phyloP scores from a whole-genome alignment of 179 eudicot genomes.

The Silene noctiflora region DNA sequence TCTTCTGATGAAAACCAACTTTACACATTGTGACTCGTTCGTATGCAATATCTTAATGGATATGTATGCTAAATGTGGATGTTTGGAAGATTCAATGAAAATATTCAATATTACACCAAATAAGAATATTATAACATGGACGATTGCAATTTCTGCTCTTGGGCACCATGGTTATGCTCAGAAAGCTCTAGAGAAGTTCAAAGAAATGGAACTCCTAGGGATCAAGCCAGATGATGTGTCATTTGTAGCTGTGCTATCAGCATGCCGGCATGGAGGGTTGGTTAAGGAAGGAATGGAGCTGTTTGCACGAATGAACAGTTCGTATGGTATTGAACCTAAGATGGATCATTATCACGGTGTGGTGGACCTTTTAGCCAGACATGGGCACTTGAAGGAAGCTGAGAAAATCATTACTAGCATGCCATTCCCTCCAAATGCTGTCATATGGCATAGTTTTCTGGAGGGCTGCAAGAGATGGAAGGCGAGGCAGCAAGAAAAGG shows the following conservation, averaged over 20 bases:
- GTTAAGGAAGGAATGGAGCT: constrained; percentile 61
- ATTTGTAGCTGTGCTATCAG: constrained; percentile 59
- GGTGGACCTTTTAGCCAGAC: constrained; percentile 59
- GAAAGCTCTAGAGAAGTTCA: constrained; percentile 53
- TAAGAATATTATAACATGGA: constrained; percentile 65
- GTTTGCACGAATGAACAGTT: constrained; percentile 46
- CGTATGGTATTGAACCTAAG: constrained; percentile 51
- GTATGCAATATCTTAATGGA: constrained; percentile 56
- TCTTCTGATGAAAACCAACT: constrained; percentile 46
- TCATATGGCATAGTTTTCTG: constrained; percentile 68
- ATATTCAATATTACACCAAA: constrained; percentile 41
- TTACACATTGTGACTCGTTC: constrained; percentile 46
- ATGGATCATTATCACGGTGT: constrained; percentile 64
- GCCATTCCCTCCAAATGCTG: constrained; percentile 65
- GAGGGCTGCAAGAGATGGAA: constrained; percentile 48
- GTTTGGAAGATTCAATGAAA: constrained; percentile 45
- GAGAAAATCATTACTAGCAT: constrained; percentile 51
- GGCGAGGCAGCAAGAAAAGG: not conserved
- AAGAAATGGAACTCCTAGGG: constrained; percentile 54
- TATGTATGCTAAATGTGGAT: constrained; percentile 83
- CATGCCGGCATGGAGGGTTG: constrained; percentile 69
- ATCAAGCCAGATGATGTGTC: constrained; percentile 53
- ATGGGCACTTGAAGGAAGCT: constrained; percentile 63
- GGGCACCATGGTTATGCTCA: constrained; percentile 58
- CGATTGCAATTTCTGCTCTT: constrained; percentile 54